phyloP scores from a whole-genome alignment of 176 grass and related monocot species.

The Lolium multiflorum region DNA sequence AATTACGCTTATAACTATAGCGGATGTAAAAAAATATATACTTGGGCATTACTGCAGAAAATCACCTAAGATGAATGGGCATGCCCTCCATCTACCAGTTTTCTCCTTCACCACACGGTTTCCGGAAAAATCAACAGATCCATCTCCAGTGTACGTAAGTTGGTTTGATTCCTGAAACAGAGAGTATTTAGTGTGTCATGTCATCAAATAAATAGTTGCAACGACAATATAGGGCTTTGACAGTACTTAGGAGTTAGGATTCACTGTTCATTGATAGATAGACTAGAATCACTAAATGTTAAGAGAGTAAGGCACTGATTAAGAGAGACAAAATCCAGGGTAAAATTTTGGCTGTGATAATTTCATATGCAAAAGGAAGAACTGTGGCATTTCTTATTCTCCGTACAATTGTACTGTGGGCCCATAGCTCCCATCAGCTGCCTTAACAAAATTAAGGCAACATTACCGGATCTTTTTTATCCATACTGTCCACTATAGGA shows the following conservation, averaged over 20 bases:
- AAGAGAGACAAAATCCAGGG: not conserved
- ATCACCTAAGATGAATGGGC: slow-evolving; percentile 88
- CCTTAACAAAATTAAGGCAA: not conserved
- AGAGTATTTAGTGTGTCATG: slow-evolving; percentile 10
- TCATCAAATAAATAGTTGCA: not conserved
- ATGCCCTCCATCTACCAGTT: slow-evolving; percentile 91
- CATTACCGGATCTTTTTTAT: not conserved
- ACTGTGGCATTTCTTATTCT: too few relatives aligned
- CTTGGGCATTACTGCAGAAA: not conserved
- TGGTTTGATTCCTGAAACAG: slow-evolving; percentile 56
- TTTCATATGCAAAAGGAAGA: not conserved
- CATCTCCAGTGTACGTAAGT: slow-evolving; percentile 74
- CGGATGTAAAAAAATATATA: not conserved
- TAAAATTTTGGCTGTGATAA: not conserved
- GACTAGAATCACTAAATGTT: not conserved
- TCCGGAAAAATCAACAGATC: slow-evolving; percentile 74
- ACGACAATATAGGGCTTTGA: not conserved
- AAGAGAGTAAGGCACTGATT: not conserved
- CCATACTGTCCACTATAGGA: not conserved
- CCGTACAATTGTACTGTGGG: not conserved
- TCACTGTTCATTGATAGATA: not conserved
- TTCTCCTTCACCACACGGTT: slow-evolving; percentile 72
- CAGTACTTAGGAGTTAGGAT: not conserved
- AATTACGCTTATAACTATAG: not conserved
- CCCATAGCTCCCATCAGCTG: not conserved